Percentiles rank a stretch among this genome's conserved stretches.
Conservation (phyloP, 2,329 filamentous ascomycete species). For the Endoconidiophora polonica region DNA sequence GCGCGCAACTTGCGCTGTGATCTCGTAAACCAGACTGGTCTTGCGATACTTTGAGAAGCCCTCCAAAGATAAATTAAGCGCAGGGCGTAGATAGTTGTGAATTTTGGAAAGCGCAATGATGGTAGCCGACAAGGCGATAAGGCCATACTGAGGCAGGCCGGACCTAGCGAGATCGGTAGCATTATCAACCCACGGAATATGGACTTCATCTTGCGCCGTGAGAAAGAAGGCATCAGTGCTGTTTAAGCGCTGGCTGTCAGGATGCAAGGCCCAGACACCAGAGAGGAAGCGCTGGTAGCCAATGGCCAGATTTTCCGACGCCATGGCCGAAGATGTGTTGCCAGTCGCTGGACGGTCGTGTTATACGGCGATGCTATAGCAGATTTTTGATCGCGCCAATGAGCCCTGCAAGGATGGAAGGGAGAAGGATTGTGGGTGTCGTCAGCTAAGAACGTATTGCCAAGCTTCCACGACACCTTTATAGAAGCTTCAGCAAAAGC, state of each 20-base stretch:
- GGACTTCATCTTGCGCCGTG: not conserved
- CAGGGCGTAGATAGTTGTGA: not conserved
- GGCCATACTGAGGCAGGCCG: constrained; percentile 4
- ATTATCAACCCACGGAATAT: constrained; percentile 10
- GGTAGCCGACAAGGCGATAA: constrained; percentile 5
- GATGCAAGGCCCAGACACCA: constrained; percentile 2
- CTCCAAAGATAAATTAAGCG: not conserved
- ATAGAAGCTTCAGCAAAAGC: too few relatives aligned
- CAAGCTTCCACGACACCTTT: too few relatives aligned
- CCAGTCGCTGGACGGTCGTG: not conserved
- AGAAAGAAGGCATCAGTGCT: not conserved
- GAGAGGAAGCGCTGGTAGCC: constrained; percentile 6
- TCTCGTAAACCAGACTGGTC: constrained; percentile 21
- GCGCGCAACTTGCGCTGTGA: constrained; percentile 26
- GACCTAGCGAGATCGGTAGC: not conserved
- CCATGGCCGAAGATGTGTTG: not conserved
- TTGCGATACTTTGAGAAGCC: constrained; percentile 10
- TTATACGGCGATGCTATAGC: too few relatives aligned
- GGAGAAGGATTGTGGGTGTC: too few relatives aligned
- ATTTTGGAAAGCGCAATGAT: constrained; percentile 1
- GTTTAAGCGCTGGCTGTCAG: constrained; percentile 2
- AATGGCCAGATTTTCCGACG: not conserved
- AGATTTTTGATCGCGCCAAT: too few relatives aligned
- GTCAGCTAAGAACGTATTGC: too few relatives aligned
- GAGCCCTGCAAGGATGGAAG: too few relatives aligned